Evolutionary conservation across 2,329 filamentous ascomycete genomes (phyloP).

Genomic region (Pseudopithomyces maydicus): DNA sequence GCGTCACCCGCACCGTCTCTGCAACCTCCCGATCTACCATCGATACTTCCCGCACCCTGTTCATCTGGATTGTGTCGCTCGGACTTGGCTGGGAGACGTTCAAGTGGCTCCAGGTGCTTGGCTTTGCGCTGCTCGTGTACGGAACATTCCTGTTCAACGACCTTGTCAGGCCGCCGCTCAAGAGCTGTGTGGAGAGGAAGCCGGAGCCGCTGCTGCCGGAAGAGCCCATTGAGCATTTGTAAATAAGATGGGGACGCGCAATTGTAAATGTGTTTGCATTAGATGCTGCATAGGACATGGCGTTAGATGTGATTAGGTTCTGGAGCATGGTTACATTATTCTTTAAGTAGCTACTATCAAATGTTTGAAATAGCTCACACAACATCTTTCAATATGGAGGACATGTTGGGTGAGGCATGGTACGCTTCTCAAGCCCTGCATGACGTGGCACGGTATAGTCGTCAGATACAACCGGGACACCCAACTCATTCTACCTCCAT

Average conservation of each 20-base stretch:
- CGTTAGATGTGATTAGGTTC: background rate
- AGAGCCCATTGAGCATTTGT: constrained; percentile 77
- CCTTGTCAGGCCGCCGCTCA: constrained; percentile 81
- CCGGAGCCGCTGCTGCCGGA: constrained; percentile 74
- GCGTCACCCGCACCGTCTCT: constrained; percentile 85
- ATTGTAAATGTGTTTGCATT: constrained; percentile 1
- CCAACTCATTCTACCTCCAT: too few species aligned
- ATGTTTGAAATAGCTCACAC: too few species aligned
- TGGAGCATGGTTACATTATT: background rate
- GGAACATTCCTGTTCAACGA: constrained; percentile 98
- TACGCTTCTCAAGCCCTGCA: too few species aligned
- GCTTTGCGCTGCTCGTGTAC: constrained; percentile 89
- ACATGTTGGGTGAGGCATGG: too few species aligned
- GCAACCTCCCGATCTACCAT: constrained; percentile 95
- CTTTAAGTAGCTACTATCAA: too few species aligned
- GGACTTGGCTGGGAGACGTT: constrained; percentile 95
- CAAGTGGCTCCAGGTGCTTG: constrained; percentile 92
- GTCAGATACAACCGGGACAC: too few species aligned
- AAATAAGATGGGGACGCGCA: constrained; percentile 2
- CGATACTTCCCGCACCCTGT: constrained; percentile 94
- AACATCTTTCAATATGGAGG: too few species aligned
- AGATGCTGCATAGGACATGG: constrained; percentile 7
- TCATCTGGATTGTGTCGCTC: constrained; percentile 96
- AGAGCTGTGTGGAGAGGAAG: constrained; percentile 62
- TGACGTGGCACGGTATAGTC: too few species aligned